Evolutionary conservation across 2,329 filamentous ascomycete species (phyloP).

Genomic region (Verticillium alfalfae): DNA sequence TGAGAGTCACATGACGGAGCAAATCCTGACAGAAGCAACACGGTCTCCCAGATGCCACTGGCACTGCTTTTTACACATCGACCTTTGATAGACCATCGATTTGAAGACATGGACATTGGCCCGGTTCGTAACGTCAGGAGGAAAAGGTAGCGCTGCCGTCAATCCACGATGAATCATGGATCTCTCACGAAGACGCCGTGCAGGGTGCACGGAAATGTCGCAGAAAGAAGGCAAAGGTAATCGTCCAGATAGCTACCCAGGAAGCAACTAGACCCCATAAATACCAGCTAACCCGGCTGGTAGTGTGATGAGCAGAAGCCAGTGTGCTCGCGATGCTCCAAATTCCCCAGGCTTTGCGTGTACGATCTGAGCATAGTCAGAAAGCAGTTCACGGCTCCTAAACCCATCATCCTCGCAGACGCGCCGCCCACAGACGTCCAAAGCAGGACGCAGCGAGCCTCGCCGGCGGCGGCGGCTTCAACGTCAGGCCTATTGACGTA

Average conservation of each 20-base stretch:
- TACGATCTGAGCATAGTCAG: neutral
- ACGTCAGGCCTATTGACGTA: neutral
- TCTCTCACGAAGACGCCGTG: neutral
- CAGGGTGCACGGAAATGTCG: neutral
- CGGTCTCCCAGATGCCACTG: neutral
- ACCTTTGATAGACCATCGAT: neutral
- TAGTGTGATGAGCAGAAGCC: constrained; percentile 1
- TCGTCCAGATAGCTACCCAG: neutral
- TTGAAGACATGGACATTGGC: neutral
- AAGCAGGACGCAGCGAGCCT: neutral
- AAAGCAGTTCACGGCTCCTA: neutral
- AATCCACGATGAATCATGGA: neutral
- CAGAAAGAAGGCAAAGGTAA: neutral
- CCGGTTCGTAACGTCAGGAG: too few relatives aligned
- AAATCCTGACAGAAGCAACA: neutral
- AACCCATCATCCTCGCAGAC: neutral
- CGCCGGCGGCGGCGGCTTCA: neutral
- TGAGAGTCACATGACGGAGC: neutral
- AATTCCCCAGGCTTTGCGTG: neutral
- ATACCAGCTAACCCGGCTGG: neutral
- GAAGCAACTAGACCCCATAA: neutral
- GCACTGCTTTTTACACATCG: too few relatives aligned
- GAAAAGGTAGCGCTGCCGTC: too few relatives aligned
- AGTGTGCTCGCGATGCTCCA: neutral
- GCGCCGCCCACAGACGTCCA: neutral